phyloP scores from a whole-genome alignment of 2,329 filamentous ascomycete species.

The Thelonectria rubi region DNA sequence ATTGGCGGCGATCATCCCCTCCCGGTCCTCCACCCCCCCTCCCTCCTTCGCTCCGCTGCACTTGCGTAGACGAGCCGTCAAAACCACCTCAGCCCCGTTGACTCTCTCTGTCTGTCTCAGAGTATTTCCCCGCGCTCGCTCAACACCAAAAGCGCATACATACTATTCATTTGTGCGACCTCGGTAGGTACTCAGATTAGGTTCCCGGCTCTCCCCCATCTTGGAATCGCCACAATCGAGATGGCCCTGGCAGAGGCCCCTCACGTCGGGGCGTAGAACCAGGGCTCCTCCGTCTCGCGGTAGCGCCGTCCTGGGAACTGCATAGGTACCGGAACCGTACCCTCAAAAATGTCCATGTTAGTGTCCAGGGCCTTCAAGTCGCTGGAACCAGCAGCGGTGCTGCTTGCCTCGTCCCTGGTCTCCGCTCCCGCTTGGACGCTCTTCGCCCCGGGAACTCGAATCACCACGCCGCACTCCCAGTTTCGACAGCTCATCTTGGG shows the following conservation, averaged over 20 bases:
- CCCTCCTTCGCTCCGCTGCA: neutral
- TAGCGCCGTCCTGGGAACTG: constrained; percentile 64
- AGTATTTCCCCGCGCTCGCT: constrained; percentile 20
- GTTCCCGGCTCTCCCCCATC: constrained; percentile 30
- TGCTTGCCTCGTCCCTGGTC: constrained; percentile 10
- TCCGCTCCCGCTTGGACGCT: constrained; percentile 26
- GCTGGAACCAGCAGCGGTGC: constrained; percentile 22
- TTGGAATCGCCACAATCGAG: constrained; percentile 41
- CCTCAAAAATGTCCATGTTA: constrained; percentile 57
- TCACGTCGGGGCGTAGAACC: constrained; percentile 52
- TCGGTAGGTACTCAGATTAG: constrained; percentile 29
- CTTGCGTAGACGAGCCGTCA: neutral
- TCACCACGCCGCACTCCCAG: constrained; percentile 92
- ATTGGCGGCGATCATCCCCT: constrained; percentile 25
- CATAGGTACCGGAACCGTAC: constrained; percentile 71
- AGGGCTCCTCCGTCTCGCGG: constrained; percentile 51
- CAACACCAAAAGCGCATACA: constrained; percentile 16
- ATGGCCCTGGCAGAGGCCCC: constrained; percentile 27
- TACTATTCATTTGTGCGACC: constrained; percentile 6
- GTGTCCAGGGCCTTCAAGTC: constrained; percentile 23
- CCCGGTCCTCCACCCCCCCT: neutral
- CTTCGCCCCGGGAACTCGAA: constrained; percentile 61
- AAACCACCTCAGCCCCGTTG: neutral
- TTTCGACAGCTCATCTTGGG: constrained; percentile 86
- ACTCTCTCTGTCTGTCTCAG: neutral